Evolutionary conservation across 257 asterid species (phyloP).

Genomic region (Rhazya stricta): DNA sequence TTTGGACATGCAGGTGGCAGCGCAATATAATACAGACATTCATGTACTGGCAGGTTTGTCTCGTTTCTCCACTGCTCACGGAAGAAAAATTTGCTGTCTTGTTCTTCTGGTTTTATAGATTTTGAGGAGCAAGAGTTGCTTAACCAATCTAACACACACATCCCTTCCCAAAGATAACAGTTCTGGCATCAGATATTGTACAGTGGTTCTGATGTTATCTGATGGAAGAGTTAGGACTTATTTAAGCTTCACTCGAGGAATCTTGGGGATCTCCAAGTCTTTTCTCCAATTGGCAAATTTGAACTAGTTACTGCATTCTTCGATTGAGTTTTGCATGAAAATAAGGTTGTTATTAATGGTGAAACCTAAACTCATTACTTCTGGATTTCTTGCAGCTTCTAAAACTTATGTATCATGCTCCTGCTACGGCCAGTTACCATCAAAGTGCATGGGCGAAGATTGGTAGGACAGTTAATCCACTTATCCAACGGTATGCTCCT

Average conservation of each 20-base stretch:
- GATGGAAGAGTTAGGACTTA: neutral
- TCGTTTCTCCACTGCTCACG: conserved; percentile 6
- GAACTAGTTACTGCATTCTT: neutral
- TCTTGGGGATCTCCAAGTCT: neutral
- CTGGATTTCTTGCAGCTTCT: conserved; percentile 46
- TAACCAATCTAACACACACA: neutral
- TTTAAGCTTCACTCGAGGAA: no score
- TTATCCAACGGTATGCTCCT: conserved; percentile 63
- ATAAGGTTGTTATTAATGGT: neutral
- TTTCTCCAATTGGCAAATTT: neutral
- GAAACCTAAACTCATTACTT: neutral
- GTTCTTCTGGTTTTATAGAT: neutral
- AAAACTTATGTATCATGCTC: conserved; percentile 92
- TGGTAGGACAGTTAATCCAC: conserved; percentile 55
- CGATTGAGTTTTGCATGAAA: neutral
- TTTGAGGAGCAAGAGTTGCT: neutral
- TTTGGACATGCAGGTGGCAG: conserved; percentile 67
- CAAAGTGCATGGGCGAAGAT: conserved; percentile 86
- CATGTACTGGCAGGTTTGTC: conserved; percentile 88
- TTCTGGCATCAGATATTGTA: neutral
- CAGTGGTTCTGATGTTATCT: neutral
- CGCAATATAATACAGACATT: conserved; percentile 79
- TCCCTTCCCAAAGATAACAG: neutral
- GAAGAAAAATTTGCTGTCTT: conserved; percentile 8
- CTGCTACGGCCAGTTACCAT: conserved; percentile 82